Conservation (phyloP, 73 alveolate genomes). For the Paraurostyla sp. region DNA sequence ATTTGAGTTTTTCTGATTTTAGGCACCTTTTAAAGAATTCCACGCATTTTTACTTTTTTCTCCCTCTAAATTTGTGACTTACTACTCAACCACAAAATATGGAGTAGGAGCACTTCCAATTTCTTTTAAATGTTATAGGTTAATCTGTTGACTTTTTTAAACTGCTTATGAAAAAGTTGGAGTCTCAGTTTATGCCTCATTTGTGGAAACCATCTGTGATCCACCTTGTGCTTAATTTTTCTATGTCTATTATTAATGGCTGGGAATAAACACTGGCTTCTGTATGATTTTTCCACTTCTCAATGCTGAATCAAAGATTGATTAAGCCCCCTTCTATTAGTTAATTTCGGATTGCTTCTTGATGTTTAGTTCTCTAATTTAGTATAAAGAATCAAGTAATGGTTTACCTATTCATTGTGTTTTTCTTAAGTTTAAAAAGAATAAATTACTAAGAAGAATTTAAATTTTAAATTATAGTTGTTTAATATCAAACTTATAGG, state of each 20-base stretch:
- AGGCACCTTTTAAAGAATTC: not conserved
- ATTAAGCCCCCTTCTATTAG: not conserved
- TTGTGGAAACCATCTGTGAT: not conserved
- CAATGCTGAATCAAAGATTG: not conserved
- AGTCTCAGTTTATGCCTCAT: not conserved
- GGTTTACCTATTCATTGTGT: not conserved
- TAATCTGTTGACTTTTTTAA: not conserved
- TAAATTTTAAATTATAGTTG: conserved; percentile 30
- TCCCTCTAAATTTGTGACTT: not conserved
- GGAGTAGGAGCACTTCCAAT: not conserved
- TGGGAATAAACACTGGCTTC: conserved; percentile 20
- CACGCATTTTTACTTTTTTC: not conserved
- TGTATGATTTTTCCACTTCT: conserved; percentile 29
- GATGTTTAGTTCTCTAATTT: conserved; percentile 2
- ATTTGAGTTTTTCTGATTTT: too few species aligned
- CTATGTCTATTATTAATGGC: not conserved
- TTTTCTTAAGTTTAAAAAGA: not conserved
- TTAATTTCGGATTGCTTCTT: not conserved
- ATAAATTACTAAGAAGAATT: conserved; percentile 36
- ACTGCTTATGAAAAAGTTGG: not conserved
- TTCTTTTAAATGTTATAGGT: not conserved
- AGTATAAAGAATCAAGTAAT: not conserved
- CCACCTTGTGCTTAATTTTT: not conserved
- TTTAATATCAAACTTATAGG: not conserved
- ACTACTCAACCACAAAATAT: not conserved